These are phyloP conservation scores for Dovyalis caffra DNA, from an alignment of 345 rosid species.

Conservation along the genomic window DNA sequence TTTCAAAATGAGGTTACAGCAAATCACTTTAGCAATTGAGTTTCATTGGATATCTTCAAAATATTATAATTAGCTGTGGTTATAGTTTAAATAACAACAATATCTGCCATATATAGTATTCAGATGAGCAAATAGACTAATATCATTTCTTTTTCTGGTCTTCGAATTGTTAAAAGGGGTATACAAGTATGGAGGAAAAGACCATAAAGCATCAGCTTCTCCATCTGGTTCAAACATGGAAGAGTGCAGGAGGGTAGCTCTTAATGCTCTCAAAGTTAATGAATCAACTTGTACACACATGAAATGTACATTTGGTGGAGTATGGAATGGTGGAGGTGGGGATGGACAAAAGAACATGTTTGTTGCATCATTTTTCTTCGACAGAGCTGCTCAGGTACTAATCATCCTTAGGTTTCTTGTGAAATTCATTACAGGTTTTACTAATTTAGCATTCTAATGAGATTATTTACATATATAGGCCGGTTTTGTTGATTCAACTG, in stretches of 20 bases:
- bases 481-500: constrained; percentile 56
- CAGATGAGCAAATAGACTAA: constrained; percentile 2
- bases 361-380: constrained; percentile 94
- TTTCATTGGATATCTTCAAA: not conserved
- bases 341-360: constrained; percentile 93
- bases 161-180: constrained; percentile 42
- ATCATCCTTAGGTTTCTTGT: constrained; percentile 3
- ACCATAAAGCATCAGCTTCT: constrained; percentile 51
- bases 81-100: not conserved
- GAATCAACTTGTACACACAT: constrained; percentile 75
- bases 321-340: constrained; percentile 99
- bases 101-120: not conserved
- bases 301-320: constrained; percentile 94
- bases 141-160: not conserved
- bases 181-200: constrained; percentile 73
- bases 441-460: constrained; percentile 4
- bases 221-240: constrained; percentile 69
- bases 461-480: constrained; percentile 45
- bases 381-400: constrained; percentile 94
- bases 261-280: constrained; percentile 80
- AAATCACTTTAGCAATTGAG: not conserved
- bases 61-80: not conserved
- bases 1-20: not conserved
- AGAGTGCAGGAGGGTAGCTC: constrained; percentile 65
- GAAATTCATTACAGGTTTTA: not conserved